phyloP scores from a whole-genome alignment of 176 grass and related monocot genomes.

The Pontederia crassipes region DNA sequence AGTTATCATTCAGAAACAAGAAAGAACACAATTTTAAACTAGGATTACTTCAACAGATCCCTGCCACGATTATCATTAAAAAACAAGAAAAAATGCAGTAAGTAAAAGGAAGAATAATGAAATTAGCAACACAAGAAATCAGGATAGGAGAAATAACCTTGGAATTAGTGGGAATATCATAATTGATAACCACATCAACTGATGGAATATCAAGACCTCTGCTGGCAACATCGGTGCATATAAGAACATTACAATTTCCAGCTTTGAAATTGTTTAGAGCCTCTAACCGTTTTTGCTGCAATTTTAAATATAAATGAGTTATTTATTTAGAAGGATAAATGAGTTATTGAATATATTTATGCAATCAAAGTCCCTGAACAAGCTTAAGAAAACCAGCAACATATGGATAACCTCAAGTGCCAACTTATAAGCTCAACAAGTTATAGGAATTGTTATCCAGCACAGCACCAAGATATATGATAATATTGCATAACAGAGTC shows the following conservation, averaged over 20 bases:
- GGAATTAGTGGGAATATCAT: conserved; percentile 83
- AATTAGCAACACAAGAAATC: neutral
- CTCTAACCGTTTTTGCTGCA: conserved; percentile 71
- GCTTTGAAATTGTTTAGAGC: conserved; percentile 84
- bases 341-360: neutral
- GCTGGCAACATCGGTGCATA: conserved; percentile 92
- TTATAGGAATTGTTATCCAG: no score
- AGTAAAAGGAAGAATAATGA: neutral
- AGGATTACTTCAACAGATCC: no score
- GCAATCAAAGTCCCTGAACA: neutral
- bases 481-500: no score
- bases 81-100: neutral
- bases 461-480: no score
- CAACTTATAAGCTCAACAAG: no score
- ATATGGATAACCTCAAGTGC: no score
- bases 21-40: no score
- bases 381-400: no score
- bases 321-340: neutral
- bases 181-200: conserved; percentile 84
- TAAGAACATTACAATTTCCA: conserved; percentile 67
- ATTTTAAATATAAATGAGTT: conserved; percentile 5
- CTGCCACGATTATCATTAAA: neutral
- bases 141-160: conserved; percentile 36
- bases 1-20: no score
- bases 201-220: conserved; percentile 92